A percentile compares a stretch with the other conserved stretches of the same genome.
phyloP scores from a whole-genome alignment of 1,139 yeast genomes.

The Hemisphaericaspora subhashii region DNA sequence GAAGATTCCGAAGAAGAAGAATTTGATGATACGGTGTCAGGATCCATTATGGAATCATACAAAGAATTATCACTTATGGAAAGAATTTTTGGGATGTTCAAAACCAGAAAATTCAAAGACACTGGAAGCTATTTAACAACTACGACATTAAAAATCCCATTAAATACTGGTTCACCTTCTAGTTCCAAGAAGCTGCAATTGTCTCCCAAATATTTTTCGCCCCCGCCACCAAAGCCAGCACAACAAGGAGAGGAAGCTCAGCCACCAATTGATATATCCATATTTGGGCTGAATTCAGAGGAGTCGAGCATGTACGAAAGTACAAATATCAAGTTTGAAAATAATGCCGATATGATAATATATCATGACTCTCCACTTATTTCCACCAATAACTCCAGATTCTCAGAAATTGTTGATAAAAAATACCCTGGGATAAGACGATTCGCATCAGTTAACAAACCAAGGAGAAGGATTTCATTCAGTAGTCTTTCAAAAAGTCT shows the following conservation, averaged over 20 bases:
- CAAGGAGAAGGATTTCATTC: slow-evolving; percentile 4
- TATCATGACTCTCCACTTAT: slow-evolving; percentile 1
- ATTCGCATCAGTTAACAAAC: background rate
- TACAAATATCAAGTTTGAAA: slow-evolving; percentile 4
- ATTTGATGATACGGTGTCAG: background rate
- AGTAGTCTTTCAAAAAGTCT: slow-evolving; percentile 3
- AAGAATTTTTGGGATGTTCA: slow-evolving; percentile 9
- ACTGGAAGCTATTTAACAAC: background rate
- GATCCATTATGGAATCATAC: slow-evolving; percentile 8
- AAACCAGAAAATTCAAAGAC: slow-evolving; percentile 4
- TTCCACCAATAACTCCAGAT: background rate
- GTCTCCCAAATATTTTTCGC: background rate
- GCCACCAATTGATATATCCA: slow-evolving; percentile 5
- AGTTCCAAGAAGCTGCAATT: background rate
- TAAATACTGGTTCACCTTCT: background rate
- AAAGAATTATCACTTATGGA: slow-evolving; percentile 12
- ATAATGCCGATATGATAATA: slow-evolving; percentile 3
- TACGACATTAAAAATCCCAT: background rate
- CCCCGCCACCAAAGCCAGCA: background rate
- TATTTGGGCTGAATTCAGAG: slow-evolving; percentile 2
- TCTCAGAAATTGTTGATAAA: background rate
- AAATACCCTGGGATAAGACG: slow-evolving; percentile 3
- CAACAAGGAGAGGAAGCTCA: background rate
- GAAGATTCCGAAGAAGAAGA: background rate
- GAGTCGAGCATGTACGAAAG: slow-evolving; percentile 4